A percentile compares a stretch with the other conserved stretches of the same genome.
These are phyloP conservation scores for Eragrostis tef DNA, from an alignment of 202 grass and related monocot species.

Conservation along the genomic window DNA sequence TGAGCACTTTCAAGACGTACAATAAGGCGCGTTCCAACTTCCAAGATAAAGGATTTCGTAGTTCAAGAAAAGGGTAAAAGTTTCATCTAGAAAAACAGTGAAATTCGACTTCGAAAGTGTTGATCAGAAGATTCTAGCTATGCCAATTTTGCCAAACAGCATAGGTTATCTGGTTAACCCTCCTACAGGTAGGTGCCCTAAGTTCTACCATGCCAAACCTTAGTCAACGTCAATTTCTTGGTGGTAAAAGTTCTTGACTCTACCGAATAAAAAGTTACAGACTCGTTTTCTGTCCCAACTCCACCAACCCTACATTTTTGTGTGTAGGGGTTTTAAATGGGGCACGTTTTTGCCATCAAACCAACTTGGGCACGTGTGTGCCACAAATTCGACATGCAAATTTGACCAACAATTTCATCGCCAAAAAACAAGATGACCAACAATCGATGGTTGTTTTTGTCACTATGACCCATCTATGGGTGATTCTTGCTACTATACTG, in stretches of 20 bases:
- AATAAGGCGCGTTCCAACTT: background rate
- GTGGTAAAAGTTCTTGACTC: background rate
- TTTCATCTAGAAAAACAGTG: background rate
- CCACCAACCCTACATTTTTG: background rate
- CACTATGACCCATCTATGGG: background rate
- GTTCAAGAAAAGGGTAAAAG: background rate
- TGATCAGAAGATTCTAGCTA: background rate
- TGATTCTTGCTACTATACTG: too few relatives aligned
- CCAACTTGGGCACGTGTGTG: background rate
- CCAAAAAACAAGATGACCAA: too few relatives aligned
- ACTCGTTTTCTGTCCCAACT: background rate
- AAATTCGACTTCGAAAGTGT: background rate
- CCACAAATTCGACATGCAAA: background rate
- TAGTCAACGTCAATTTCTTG: background rate
- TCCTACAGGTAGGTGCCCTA: background rate
- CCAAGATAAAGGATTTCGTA: background rate
- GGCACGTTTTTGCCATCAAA: background rate
- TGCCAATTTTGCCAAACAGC: too few relatives aligned
- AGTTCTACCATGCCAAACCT: background rate
- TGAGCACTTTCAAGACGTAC: slow-evolving; percentile 6
- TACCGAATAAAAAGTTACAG: background rate
- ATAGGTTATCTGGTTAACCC: background rate
- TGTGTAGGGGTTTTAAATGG: too few relatives aligned
- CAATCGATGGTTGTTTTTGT: background rate
- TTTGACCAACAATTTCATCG: background rate